Evolutionary conservation across 495 filamentous ascomycete species (phyloP).

Genomic region (Trichoderma virens): DNA sequence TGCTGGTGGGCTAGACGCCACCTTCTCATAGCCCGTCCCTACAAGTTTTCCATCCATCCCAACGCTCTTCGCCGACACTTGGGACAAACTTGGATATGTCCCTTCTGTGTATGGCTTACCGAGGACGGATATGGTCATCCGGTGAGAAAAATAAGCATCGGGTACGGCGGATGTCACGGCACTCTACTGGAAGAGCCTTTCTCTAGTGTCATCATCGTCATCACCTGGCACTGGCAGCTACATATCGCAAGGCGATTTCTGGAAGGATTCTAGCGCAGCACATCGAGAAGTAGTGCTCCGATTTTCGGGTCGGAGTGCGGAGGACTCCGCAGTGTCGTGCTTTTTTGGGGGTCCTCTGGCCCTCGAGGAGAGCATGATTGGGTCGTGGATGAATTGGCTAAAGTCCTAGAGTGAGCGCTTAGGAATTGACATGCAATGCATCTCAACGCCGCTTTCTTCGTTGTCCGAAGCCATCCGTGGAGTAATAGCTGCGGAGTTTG

Average conservation of each 20-base stretch:
- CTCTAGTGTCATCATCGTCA: neutral
- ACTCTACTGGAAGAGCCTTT: neutral
- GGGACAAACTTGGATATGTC: neutral
- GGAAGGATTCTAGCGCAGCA: neutral
- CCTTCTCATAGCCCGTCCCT: neutral
- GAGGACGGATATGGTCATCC: neutral
- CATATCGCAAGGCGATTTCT: neutral
- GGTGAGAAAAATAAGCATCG: neutral
- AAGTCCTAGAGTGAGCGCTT: neutral
- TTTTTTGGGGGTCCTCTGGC: neutral
- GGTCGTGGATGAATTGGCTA: neutral
- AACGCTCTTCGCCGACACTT: neutral
- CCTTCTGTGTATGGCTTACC: neutral
- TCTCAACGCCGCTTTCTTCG: neutral
- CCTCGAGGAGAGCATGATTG: neutral
- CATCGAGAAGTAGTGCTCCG: neutral
- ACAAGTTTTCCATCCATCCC: neutral
- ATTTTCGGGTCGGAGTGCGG: neutral
- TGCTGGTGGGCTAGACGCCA: neutral
- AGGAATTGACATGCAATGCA: neutral
- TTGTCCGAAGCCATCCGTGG: too few relatives aligned
- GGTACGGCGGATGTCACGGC: neutral
- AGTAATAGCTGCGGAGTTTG: neutral
- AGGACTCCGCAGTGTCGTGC: slow-evolving; percentile 8
- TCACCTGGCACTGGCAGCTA: neutral